phyloP scores from a whole-genome alignment of 345 rosid species.

The Geranium brycei region DNA sequence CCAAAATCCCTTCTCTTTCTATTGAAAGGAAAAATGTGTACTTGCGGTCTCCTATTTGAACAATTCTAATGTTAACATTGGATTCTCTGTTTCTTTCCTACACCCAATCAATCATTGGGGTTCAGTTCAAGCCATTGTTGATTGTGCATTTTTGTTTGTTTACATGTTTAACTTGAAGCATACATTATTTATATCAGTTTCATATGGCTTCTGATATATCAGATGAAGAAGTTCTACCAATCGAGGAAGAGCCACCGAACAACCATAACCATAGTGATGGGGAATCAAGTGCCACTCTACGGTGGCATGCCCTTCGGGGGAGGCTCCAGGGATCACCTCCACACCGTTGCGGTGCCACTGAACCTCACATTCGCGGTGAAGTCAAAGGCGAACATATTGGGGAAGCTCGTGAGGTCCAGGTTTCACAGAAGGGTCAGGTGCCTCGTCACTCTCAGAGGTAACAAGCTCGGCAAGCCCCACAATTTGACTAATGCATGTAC shows the following conservation, averaged over 20 bases:
- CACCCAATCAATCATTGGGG: too few relatives aligned
- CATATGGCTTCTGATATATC: background rate
- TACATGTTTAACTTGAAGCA: too few relatives aligned
- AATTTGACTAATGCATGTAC: constrained; percentile 38
- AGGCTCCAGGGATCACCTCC: constrained; percentile 21
- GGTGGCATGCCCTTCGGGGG: constrained; percentile 51
- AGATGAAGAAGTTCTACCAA: constrained; percentile 76
- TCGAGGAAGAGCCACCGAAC: constrained; percentile 39
- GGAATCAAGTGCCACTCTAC: constrained; percentile 68
- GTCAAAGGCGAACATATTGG: constrained; percentile 75
- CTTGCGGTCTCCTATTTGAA: too few relatives aligned
- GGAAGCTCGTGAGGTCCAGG: constrained; percentile 51
- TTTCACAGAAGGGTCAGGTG: constrained; percentile 47
- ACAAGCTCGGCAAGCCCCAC: constrained; percentile 44
- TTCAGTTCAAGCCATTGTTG: too few relatives aligned
- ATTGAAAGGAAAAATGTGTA: too few relatives aligned
- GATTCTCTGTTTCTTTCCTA: too few relatives aligned
- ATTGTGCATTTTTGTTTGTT: too few relatives aligned
- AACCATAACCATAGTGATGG: constrained; percentile 39
- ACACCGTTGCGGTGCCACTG: constrained; percentile 41
- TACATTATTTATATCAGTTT: background rate
- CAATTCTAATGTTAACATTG: too few relatives aligned
- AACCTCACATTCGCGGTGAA: constrained; percentile 65
- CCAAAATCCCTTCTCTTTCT: too few relatives aligned
- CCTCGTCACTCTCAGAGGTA: constrained; percentile 42